phyloP scores from a whole-genome alignment of 139 green algal species.

The Chlorella sp. region DNA sequence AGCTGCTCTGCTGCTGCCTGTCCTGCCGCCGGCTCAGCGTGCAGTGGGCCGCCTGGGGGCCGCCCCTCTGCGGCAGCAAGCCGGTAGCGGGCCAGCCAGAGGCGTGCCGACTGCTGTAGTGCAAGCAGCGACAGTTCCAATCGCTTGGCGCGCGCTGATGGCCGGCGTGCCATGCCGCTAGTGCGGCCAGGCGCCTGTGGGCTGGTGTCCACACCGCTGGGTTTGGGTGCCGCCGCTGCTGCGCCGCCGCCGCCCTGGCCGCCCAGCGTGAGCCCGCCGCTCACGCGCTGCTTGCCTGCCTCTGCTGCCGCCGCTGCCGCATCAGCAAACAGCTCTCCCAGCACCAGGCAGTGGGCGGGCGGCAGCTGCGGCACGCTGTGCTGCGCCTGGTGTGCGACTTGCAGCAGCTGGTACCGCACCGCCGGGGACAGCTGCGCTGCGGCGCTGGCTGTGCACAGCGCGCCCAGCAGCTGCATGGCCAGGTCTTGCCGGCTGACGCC shows the following conservation, averaged over 20 bases:
- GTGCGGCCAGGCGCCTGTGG: not conserved
- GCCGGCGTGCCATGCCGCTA: not conserved
- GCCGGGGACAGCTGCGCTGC: not conserved
- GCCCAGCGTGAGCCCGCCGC: no score
- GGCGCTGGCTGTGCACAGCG: not conserved
- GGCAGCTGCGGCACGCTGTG: not conserved
- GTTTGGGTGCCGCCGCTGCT: not conserved
- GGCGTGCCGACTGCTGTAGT: slow-evolving; percentile 5
- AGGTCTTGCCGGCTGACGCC: not conserved
- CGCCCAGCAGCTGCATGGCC: not conserved
- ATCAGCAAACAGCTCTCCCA: slow-evolving; percentile 15
- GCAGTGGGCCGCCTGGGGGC: not conserved
- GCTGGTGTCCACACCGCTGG: not conserved
- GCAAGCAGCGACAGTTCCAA: not conserved
- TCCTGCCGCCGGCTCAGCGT: no score
- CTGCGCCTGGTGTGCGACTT: slow-evolving; percentile 1
- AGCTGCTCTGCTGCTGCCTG: not conserved
- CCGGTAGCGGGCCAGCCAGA: slow-evolving; percentile 21
- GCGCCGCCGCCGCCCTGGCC: no score
- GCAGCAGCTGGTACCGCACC: slow-evolving; percentile 5
- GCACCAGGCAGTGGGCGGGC: slow-evolving; percentile 2
- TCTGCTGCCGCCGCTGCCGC: not conserved
- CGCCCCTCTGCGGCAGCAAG: slow-evolving; percentile 6
- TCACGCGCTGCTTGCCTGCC: not conserved
- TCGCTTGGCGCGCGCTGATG: not conserved